These are phyloP conservation scores for Conticribra weissflogii DNA, from an alignment of 108 stramenopile species.

Conservation along the genomic window DNA sequence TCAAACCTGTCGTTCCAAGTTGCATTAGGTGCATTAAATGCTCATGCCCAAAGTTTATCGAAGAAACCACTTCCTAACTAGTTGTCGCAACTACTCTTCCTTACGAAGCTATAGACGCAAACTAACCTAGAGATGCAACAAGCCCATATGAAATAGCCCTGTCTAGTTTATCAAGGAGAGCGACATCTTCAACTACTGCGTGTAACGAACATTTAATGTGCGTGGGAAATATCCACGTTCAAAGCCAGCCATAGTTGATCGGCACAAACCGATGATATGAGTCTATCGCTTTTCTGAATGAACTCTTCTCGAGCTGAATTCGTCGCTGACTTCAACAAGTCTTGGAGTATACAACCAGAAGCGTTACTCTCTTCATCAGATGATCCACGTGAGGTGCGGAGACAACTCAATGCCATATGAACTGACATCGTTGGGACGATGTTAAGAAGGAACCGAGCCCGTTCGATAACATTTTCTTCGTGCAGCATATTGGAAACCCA, in stretches of 20 bases:
- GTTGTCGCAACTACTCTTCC: too few relatives aligned
- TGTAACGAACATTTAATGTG: slow-evolving; percentile 10
- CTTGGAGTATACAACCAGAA: slow-evolving; percentile 11
- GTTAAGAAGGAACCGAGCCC: slow-evolving; percentile 45
- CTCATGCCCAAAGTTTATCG: too few relatives aligned
- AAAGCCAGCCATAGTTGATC: slow-evolving; percentile 21
- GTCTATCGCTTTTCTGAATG: background rate
- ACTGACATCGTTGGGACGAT: slow-evolving; percentile 54
- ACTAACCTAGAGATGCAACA: too few relatives aligned
- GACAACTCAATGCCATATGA: slow-evolving; percentile 37
- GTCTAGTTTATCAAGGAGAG: too few relatives aligned
- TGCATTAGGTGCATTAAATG: too few relatives aligned
- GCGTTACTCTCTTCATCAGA: background rate
- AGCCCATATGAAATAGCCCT: too few relatives aligned
- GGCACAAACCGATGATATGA: slow-evolving; percentile 7
- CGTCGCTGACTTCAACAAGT: slow-evolving; percentile 25
- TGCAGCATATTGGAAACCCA: slow-evolving; percentile 9
- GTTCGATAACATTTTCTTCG: slow-evolving; percentile 43
- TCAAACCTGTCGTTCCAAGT: too few relatives aligned
- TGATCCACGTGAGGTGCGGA: slow-evolving; percentile 6
- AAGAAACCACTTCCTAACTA: too few relatives aligned
- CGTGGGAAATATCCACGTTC: slow-evolving; percentile 12
- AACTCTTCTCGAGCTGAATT: slow-evolving; percentile 27
- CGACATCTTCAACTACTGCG: too few relatives aligned
- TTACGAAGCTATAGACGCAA: too few relatives aligned